Evolutionary conservation across 139 green algal genomes (phyloP).

Genomic region (Chlamydomonas schloesseri): DNA sequence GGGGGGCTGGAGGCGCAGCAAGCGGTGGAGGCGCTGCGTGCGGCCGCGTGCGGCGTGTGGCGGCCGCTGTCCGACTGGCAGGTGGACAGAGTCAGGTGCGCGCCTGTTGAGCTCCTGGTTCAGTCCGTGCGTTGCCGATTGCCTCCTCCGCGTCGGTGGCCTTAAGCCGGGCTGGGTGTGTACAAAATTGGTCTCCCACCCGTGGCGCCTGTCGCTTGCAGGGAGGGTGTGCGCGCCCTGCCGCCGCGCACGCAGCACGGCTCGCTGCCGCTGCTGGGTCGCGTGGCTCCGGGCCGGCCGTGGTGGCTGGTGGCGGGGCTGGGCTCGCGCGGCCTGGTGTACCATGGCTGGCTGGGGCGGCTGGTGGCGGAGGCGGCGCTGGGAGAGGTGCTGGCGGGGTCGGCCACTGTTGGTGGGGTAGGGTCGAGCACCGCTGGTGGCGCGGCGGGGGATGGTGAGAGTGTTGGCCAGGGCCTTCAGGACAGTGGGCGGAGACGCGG

Average conservation of each 20-base stretch:
- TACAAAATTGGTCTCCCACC: too few relatives aligned
- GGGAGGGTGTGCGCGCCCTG: constrained; percentile 80
- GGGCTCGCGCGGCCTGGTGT: constrained; percentile 86
- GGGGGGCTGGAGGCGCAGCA: not conserved
- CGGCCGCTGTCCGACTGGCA: constrained; percentile 60
- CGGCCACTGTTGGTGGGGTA: not conserved
- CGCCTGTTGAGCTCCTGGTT: too few relatives aligned
- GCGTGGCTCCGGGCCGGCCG: not conserved
- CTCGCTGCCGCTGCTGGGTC: constrained; percentile 74
- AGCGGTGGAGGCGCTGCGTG: constrained; percentile 47
- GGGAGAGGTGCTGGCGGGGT: not conserved
- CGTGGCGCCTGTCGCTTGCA: too few relatives aligned
- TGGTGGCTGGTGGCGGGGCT: constrained; percentile 83
- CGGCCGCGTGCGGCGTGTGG: constrained; percentile 61
- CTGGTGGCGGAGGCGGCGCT: constrained; percentile 71
- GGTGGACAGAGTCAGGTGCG: constrained; percentile 22
- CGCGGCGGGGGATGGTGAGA: not conserved
- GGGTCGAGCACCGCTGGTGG: too few relatives aligned
- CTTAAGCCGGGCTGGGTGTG: too few relatives aligned
- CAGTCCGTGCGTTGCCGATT: too few relatives aligned
- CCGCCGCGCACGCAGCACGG: constrained; percentile 71
- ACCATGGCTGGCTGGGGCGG: constrained; percentile 83
- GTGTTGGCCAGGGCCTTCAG: too few relatives aligned
- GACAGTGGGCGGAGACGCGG: not conserved
- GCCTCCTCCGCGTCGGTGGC: too few relatives aligned